A percentile compares a stretch with the other conserved stretches of the same genome.
Conservation (phyloP, 108 stramenopile genomes). For the Cylindrotheca closterium region DNA sequence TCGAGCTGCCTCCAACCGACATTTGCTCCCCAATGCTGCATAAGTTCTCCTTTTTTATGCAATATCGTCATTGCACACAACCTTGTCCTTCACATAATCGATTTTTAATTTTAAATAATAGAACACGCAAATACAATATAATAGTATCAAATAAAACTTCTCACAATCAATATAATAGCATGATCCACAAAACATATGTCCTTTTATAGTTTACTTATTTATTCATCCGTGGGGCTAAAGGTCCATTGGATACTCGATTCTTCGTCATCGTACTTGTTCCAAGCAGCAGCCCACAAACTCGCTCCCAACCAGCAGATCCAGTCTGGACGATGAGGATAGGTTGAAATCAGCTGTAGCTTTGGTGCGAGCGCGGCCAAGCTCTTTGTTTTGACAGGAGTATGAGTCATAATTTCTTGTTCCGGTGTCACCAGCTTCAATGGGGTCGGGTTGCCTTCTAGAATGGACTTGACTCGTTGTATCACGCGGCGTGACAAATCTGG, state of each 20-base stretch:
- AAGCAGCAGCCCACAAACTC: conserved; percentile 28
- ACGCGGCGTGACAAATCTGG: conserved; percentile 34
- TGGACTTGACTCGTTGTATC: conserved; percentile 10
- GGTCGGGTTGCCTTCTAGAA: conserved; percentile 9
- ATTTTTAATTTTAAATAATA: too few relatives aligned
- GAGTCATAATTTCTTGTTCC: not conserved
- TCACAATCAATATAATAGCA: too few relatives aligned
- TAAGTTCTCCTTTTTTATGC: too few relatives aligned
- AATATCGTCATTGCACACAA: too few relatives aligned
- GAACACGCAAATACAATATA: too few relatives aligned
- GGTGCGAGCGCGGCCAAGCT: not conserved
- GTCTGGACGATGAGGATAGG: conserved; percentile 36
- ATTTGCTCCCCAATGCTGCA: too few relatives aligned
- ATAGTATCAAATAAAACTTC: too few relatives aligned
- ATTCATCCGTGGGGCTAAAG: too few relatives aligned
- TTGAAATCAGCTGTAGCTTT: conserved; percentile 10
- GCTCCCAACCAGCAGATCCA: conserved; percentile 30
- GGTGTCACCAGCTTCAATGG: not conserved
- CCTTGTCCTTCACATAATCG: too few relatives aligned
- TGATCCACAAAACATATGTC: too few relatives aligned
- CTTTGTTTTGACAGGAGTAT: conserved; percentile 15
- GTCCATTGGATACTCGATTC: conserved; percentile 32
- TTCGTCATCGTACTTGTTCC: conserved; percentile 34
- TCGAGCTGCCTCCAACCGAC: too few relatives aligned
- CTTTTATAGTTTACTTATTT: too few relatives aligned